Base-by-base conservation (phyloP, 2,329 filamentous ascomycete genomes). In the Fusarium scirpi region DNA sequence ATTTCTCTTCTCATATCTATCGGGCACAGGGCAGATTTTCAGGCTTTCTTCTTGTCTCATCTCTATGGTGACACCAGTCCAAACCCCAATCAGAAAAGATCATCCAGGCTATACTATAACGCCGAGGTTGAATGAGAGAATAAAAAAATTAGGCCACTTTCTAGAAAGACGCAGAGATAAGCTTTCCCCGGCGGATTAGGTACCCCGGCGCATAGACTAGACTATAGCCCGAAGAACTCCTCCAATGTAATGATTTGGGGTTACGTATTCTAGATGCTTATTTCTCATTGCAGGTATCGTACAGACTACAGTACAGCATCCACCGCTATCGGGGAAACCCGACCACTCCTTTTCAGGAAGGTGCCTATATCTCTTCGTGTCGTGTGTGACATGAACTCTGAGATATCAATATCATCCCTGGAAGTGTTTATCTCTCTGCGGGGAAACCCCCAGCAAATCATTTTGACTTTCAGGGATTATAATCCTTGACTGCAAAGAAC, bases 371-470 rank as follows among this genome's bases (percentile, higher is more conserved):
- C 46, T 44, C n/a, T 22, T 53, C n/a, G n/a, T 53, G 49, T 48
- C 20, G 48, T 48, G 45, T 51, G 29, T 38, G 24, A 57, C 58
- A 12, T 25, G 15, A 45, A n/a, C 49, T 38, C 45, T 43, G 53
- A 58, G 63, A 67, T 66, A 66, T 56, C 43, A 68, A 38, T 32
- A 15, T 12, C 25, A 32, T 32, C 46, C 65, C 66, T 58, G 56
- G 68, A 47, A 45, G 34, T 66, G 68, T 70, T 61, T 71, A 70
- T 73, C 71, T 72, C 41, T 66, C 67, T 72, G 70, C 70, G 70
- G 70, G 70, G 70, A 66, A 69, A 47, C 22, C 38, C 32, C 27
- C 27, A 66, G 34, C 41, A 58, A 62, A 38, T 56, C 52, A 58
- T 52, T 24, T 46, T 34, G 43, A 25, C 47, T 9, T 30, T 34